Evolutionary conservation across 257 asterid genomes (phyloP), one percentile per base, ranked within the genome.

Genomic region (Primulina huaijiensis): DNA sequence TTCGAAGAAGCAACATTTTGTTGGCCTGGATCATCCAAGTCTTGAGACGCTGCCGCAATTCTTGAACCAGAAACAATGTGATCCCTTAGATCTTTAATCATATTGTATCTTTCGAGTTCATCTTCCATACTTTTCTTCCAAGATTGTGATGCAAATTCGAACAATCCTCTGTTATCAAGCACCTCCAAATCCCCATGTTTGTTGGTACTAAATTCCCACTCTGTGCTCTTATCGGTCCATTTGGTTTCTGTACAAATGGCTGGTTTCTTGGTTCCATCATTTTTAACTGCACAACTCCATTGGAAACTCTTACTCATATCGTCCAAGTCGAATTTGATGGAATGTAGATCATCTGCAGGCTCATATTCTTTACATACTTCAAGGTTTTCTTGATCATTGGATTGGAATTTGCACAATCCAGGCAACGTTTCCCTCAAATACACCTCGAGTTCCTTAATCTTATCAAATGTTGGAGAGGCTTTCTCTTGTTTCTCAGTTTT

Each of bases 51-150:
- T 43, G 53, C 64, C 7, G 79, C 81, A 19, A 78, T 72, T 82
- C 79, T 85, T 0, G 92, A 81, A 75, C 82, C 79, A 14, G 92
- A 90, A 0, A 92, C 98, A 17, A 88, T 84, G 53, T 88, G 97
- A 73, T 92, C 96, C 60, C 97, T 82, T 5, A 92, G 89, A 69
- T 92, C 88, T 73, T 90, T 88, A 62, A 92, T 92, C 93, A 92
- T 88, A 50, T 90, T 88, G 70, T 90, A 90, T 60, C 97, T 85
- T 85, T 90, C 89, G 37, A 88, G 79, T 66, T 92, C 98, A 27
- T 86, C 98, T 73, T 89, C 96, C 0, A 73, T 65, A 8, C 87
- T 87, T 64, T 72, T 85, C 74, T 83, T 82, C 95, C 87, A 86
- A 20, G 81, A 73, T 8, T 69, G 76, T 3, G 92, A 80, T n/a